These are phyloP conservation scores for Candida pini DNA, from an alignment of 805 yeast genomes.

Conservation along the genomic window DNA sequence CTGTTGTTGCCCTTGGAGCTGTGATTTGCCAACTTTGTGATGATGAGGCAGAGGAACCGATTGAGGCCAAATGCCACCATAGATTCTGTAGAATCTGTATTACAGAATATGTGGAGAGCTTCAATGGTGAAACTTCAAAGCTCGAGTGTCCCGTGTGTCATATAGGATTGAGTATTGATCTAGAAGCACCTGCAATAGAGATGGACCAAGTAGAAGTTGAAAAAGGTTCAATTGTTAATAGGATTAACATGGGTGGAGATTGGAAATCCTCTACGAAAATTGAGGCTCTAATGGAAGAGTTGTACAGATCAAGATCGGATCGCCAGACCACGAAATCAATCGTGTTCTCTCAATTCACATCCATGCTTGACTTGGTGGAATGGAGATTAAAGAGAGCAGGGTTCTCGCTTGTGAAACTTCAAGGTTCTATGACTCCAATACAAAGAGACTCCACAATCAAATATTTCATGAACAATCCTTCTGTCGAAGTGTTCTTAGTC, in stretches of 20 bases:
- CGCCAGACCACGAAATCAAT: constrained; percentile 87
- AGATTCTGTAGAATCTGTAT: constrained; percentile 90
- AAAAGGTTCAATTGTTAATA: constrained; percentile 72
- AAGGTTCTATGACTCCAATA: constrained; percentile 95
- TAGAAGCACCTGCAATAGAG: constrained; percentile 79
- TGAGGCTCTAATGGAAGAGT: constrained; percentile 91
- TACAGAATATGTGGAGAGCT: constrained; percentile 82
- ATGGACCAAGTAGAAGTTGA: constrained; percentile 53
- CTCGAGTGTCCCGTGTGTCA: constrained; percentile 96
- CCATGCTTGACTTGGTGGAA: constrained; percentile 92
- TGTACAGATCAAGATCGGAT: constrained; percentile 81
- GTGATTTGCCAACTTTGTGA: constrained; percentile 91
- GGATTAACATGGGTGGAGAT: constrained; percentile 79
- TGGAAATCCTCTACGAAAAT: constrained; percentile 97
- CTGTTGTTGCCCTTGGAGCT: constrained; percentile 35
- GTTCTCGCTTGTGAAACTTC: constrained; percentile 86
- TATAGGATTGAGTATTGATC: constrained; percentile 83
- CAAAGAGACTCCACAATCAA: constrained; percentile 90
- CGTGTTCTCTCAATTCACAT: constrained; percentile 95
- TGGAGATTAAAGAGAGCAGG: constrained; percentile 96
- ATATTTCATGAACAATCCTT: constrained; percentile 87
- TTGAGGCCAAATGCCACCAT: constrained; percentile 91
- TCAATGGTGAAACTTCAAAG: constrained; percentile 49
- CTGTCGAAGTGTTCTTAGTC: constrained; percentile 89
- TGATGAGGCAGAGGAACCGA: constrained; percentile 97